A percentile compares a stretch with the other conserved stretches of the same genome.
Conservation (phyloP, 2,329 filamentous ascomycete genomes). For the Mycosphaerella sp. region DNA sequence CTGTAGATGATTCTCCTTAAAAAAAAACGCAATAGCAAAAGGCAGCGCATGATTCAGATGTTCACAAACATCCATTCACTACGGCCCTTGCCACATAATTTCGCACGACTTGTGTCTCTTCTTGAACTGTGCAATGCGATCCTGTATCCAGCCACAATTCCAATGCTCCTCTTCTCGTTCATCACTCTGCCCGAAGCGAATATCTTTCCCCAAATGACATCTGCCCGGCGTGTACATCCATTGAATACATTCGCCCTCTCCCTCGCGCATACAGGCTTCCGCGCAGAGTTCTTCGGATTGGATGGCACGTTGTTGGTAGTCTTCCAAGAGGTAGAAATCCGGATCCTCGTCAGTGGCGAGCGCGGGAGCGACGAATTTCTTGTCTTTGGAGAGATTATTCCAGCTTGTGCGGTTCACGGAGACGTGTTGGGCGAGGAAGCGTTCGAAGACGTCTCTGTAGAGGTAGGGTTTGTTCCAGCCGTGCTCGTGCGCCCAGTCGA, state of each 20-base stretch:
- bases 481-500: slow-evolving; percentile 27
- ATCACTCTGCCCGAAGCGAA: slow-evolving; percentile 32
- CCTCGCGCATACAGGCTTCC: slow-evolving; percentile 24
- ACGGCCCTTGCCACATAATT: slow-evolving; percentile 17
- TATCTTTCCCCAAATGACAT: slow-evolving; percentile 30
- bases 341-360: slow-evolving; percentile 20
- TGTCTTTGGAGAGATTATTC: slow-evolving; percentile 32
- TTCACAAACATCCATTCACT: background rate
- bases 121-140: slow-evolving; percentile 24
- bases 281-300: slow-evolving; percentile 28
- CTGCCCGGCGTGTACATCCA: slow-evolving; percentile 33
- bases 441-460: slow-evolving; percentile 31
- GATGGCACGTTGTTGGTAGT: slow-evolving; percentile 25
- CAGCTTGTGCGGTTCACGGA: slow-evolving; percentile 29
- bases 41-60: too few species aligned
- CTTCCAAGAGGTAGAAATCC: slow-evolving; percentile 20
- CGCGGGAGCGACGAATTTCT: slow-evolving; percentile 22
- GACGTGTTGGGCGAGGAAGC: slow-evolving; percentile 30
- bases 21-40: background rate
- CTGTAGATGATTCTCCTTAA: too few species aligned
- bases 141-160: slow-evolving; percentile 31
- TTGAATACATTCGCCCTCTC: slow-evolving; percentile 29
- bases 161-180: slow-evolving; percentile 27
- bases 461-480: slow-evolving; percentile 33
- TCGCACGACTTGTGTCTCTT: slow-evolving; percentile 22